Evolutionary conservation across 2,329 filamentous ascomycete species (phyloP).

Genomic region (Colletotrichum tanaceti): DNA sequence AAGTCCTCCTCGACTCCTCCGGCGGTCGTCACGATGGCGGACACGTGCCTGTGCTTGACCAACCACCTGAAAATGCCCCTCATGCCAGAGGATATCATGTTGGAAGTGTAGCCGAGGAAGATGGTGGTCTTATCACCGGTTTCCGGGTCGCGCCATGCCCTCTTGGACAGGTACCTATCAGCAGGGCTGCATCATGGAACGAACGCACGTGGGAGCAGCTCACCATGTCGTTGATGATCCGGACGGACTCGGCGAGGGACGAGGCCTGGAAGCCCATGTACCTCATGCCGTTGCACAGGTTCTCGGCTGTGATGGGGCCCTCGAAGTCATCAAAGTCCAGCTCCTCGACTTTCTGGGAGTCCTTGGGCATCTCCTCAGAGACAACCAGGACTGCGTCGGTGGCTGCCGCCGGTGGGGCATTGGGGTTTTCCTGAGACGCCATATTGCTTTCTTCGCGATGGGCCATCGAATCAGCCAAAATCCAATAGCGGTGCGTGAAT

Average conservation of each 20-base stretch:
- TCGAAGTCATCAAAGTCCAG: constrained; percentile 91
- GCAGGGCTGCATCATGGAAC: constrained; percentile 26
- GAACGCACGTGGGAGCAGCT: constrained; percentile 43
- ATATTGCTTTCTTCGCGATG: constrained; percentile 42
- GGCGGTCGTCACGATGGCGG: constrained; percentile 92
- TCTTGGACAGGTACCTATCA: constrained; percentile 55
- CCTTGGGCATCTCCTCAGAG: constrained; percentile 83
- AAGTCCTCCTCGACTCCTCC: constrained; percentile 97
- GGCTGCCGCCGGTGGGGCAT: constrained; percentile 68
- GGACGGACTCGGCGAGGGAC: constrained; percentile 85
- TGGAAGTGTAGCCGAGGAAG: constrained; percentile 97
- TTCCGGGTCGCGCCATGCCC: constrained; percentile 83
- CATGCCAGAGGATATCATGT: constrained; percentile 95
- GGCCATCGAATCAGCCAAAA: constrained; percentile 8
- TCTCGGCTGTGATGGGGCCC: constrained; percentile 83
- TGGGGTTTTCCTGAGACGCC: constrained; percentile 45
- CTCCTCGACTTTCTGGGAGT: constrained; percentile 84
- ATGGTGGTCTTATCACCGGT: constrained; percentile 86
- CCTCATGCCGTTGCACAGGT: constrained; percentile 83
- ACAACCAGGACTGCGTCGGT: constrained; percentile 86
- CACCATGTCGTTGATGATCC: constrained; percentile 97
- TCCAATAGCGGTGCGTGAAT: background rate
- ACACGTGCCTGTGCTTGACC: constrained; percentile 91
- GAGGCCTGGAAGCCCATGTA: constrained; percentile 81
- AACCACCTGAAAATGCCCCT: constrained; percentile 92